These are phyloP conservation scores for Nakaseomyces uthaithaninus DNA, from an alignment of 1,139 yeast species.

Conservation along the genomic window DNA sequence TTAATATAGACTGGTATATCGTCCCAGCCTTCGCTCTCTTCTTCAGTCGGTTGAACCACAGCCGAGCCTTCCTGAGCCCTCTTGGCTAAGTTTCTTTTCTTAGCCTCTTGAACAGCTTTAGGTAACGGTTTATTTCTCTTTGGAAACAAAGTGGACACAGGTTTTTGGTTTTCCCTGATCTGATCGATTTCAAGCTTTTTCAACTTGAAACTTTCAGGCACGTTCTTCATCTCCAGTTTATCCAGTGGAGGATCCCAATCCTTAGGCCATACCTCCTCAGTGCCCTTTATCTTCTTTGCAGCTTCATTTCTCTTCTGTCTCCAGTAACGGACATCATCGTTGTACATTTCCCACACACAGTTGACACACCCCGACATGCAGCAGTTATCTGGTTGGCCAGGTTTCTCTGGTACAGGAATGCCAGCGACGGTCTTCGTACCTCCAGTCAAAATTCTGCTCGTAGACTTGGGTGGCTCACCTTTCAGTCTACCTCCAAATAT, in stretches of 20 bases:
- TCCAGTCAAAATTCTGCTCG: conserved; percentile 40
- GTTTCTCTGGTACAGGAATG: conserved; percentile 65
- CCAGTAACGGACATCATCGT: conserved; percentile 86
- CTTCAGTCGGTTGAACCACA: conserved; percentile 14
- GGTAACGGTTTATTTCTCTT: conserved; percentile 29
- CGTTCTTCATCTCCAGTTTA: conserved; percentile 34
- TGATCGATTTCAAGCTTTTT: conserved; percentile 22
- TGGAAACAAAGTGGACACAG: conserved; percentile 30
- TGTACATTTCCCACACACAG: conserved; percentile 92
- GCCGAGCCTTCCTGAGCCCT: conserved; percentile 11
- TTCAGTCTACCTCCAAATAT: conserved; percentile 54
- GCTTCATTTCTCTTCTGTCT: conserved; percentile 52
- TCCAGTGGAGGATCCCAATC: conserved; percentile 68
- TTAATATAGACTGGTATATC: conserved; percentile 67
- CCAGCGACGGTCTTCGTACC: conserved; percentile 57
- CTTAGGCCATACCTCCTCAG: conserved; percentile 66
- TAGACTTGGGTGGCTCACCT: conserved; percentile 45
- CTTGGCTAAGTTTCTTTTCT: conserved; percentile 16
- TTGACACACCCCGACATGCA: conserved; percentile 96
- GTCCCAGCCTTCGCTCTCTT: conserved; percentile 48
- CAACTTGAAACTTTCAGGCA: conserved; percentile 31
- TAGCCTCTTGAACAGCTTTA: conserved; percentile 29
- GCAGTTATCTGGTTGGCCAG: conserved; percentile 88
- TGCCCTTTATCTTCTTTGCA: conserved; percentile 42
- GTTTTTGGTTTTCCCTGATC: conserved; percentile 17